Base-by-base conservation (phyloP, 2,329 filamentous ascomycete species). In the Ceratocystis papillata region DNA sequence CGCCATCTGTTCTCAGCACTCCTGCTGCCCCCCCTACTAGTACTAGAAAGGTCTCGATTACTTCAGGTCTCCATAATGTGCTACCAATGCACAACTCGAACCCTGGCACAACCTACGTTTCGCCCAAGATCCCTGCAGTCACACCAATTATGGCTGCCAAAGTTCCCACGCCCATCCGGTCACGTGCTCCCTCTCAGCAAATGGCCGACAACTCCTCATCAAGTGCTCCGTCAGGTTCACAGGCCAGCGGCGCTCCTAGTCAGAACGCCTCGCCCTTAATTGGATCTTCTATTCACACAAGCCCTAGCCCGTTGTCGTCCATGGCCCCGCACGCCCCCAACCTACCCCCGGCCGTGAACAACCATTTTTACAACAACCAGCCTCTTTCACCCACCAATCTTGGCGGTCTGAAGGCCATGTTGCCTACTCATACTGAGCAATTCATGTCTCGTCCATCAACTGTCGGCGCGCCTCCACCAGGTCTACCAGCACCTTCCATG, bases 131-230 rank as follows among this genome's bases (percentile, higher is more conserved):
- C 63, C 79, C 87, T 33, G 80, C 90, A 68, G 88, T 89, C 8
- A 94, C 89, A 44, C 93, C 94, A 6, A 87, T 85, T 30, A 77
- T 96, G 60, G 86, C 63, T 6, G 55, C 91, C 12, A 96, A 96
- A 74, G 86, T 87, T 22, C 86, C 90, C 4, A 92, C 89, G 12
- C 89, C 91, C 7, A 87, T 85, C 69, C 87, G 88, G 69, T 82
- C 86, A 46, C 86, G 90, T 65, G 89, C 92, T 68, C 77, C 84
- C 60, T 94, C 90, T 7, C 90, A 95, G 69, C 90, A 95, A 69
- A 89, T 65, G 20, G 61, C 62, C 3, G 67, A 94, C 73, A 87
- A 86, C 30, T 85, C 85, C 8, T 84, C 86, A 72, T 83, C 84
- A 5, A 87, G 85, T 63, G 88, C 90, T 2, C 85, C 87, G 69